Conservation (phyloP, 495 filamentous ascomycete species). For the Trichoderma reesei region DNA sequence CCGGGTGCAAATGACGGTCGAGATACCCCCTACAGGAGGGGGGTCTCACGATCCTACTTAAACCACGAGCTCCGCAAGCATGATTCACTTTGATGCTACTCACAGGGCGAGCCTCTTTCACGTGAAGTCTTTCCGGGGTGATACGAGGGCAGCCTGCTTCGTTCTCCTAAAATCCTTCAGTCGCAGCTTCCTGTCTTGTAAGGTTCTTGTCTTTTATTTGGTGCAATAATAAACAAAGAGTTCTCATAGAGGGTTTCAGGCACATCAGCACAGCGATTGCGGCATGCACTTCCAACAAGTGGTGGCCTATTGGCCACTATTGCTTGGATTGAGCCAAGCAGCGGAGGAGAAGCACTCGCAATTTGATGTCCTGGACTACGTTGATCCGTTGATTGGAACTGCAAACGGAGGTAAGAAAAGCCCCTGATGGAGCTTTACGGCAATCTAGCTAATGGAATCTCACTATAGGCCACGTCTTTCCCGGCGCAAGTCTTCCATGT, state of each 20-base stretch:
- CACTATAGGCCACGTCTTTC: conserved; percentile 34
- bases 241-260: not conserved
- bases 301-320: not conserved
- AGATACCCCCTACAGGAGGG: not conserved
- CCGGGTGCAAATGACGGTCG: not conserved
- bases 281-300: not conserved
- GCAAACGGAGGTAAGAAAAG: not conserved
- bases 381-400: conserved; percentile 6
- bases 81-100: not conserved
- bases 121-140: not conserved
- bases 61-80: not conserved
- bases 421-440: no score
- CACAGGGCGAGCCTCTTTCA: not conserved
- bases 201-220: not conserved
- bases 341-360: not conserved
- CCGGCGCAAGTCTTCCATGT: conserved; percentile 51
- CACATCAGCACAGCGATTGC: not conserved
- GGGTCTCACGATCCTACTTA: not conserved
- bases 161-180: not conserved
- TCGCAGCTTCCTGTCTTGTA: not conserved
- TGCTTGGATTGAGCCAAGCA: not conserved
- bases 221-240: not conserved
- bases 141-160: not conserved
- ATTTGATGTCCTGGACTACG: not conserved
- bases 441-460: not conserved